Percentiles rank a stretch among this genome's conserved stretches.
These are phyloP conservation scores for Exophiala sp. DNA, from an alignment of 2,329 filamentous ascomycete species.

Conservation along the genomic window DNA sequence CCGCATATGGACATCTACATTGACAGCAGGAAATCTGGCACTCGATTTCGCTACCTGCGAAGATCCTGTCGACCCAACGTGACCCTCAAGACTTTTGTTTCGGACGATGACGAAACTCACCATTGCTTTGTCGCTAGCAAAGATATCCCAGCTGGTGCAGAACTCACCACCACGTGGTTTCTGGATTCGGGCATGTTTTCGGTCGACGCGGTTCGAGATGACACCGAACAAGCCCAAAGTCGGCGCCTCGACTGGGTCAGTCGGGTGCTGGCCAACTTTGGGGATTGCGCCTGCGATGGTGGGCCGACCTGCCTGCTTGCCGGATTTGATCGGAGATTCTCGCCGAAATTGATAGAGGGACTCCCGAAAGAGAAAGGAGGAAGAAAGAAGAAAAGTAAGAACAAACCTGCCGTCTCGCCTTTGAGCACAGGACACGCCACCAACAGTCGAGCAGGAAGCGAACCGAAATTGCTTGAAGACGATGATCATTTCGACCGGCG, in stretches of 20 bases:
- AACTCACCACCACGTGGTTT: constrained; percentile 47
- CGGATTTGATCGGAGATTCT: constrained; percentile 40
- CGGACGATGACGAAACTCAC: constrained; percentile 67
- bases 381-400: constrained; percentile 47
- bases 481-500: constrained; percentile 53
- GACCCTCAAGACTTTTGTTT: constrained; percentile 78
- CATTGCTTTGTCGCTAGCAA: constrained; percentile 88
- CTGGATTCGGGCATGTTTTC: constrained; percentile 33
- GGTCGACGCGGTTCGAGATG: constrained; percentile 15
- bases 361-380: constrained; percentile 39
- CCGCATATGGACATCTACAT: constrained; percentile 85
- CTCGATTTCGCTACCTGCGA: constrained; percentile 77
- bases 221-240: constrained; percentile 24
- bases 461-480: constrained; percentile 49
- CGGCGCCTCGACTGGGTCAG: constrained; percentile 42
- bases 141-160: constrained; percentile 56
- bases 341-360: constrained; percentile 33
- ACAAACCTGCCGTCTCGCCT: constrained; percentile 47
- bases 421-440: constrained; percentile 48
- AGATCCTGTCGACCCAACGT: constrained; percentile 89
- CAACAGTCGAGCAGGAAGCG: constrained; percentile 56
- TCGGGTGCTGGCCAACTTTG: constrained; percentile 45
- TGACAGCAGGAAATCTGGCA: constrained; percentile 83
- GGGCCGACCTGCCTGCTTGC: constrained; percentile 38
- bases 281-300: constrained; percentile 44